Percentiles rank a stretch among this genome's conserved stretches.
phyloP scores from a whole-genome alignment of 1,284 basidiomycete genomes.

The Moesziomyces aphidis region DNA sequence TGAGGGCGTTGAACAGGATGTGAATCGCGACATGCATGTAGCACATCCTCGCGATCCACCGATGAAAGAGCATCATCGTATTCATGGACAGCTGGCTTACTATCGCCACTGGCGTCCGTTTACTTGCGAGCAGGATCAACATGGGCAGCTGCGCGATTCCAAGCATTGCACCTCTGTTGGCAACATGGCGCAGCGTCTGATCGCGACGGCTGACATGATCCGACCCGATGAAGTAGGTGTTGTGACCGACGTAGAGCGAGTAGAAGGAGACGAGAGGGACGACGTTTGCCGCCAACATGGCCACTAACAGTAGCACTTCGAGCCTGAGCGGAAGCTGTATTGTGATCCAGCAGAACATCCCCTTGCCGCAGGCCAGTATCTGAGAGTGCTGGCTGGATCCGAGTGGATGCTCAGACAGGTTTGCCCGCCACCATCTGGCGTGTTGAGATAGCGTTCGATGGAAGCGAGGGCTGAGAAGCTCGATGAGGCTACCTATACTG shows the following conservation, averaged over 20 bases:
- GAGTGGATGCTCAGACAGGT: conserved; percentile 33
- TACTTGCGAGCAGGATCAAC: conserved; percentile 62
- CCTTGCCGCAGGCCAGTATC: conserved; percentile 5
- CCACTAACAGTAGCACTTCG: conserved; percentile 43
- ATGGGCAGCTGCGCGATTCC: conserved; percentile 59
- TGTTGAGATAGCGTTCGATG: conserved; percentile 4
- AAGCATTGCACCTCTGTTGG: conserved; percentile 61
- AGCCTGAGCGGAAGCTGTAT: conserved; percentile 44
- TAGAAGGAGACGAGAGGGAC: conserved; percentile 46
- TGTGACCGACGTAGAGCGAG: conserved; percentile 10
- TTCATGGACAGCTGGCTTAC: conserved; percentile 59
- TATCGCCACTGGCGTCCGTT: conserved; percentile 62
- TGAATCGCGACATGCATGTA: conserved; percentile 58
- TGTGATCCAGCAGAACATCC: conserved; percentile 24
- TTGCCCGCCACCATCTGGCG: conserved; percentile 4
- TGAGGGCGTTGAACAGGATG: conserved; percentile 31
- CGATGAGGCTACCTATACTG: background rate
- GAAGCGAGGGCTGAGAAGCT: background rate
- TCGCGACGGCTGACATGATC: conserved; percentile 22
- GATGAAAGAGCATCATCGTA: conserved; percentile 65
- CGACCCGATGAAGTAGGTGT: conserved; percentile 22
- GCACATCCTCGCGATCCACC: conserved; percentile 64
- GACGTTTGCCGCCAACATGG: conserved; percentile 45
- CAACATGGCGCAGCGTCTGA: conserved; percentile 42
- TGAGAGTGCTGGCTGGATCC: conserved; percentile 11